Conservation (phyloP, 2,329 filamentous ascomycete genomes). For the Aspergillus alliaceus region DNA sequence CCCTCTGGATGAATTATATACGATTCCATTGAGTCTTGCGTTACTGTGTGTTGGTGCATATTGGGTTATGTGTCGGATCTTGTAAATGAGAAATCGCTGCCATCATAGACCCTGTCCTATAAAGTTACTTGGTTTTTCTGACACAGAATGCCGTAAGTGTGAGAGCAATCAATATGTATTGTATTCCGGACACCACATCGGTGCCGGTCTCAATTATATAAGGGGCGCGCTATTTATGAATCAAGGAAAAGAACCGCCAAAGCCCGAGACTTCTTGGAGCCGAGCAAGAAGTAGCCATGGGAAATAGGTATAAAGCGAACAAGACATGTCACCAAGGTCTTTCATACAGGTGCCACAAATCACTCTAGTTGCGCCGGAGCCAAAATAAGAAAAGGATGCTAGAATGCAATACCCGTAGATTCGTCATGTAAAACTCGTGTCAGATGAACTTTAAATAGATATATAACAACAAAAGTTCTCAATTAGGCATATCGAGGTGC, state of each 20-base stretch:
- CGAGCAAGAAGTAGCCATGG: neutral
- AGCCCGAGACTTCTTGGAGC: neutral
- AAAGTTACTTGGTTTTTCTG: neutral
- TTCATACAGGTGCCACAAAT: neutral
- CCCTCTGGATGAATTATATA: conserved; percentile 1
- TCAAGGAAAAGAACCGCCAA: neutral
- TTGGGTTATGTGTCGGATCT: neutral
- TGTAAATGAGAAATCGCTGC: neutral
- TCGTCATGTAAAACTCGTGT: conserved; percentile 7
- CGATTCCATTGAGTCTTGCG: conserved; percentile 1
- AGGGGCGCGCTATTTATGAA: neutral
- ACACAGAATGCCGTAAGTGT: too few relatives aligned
- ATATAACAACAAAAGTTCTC: neutral
- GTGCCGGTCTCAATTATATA: neutral
- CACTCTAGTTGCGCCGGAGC: conserved; percentile 1
- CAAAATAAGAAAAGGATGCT: neutral
- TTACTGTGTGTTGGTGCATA: neutral
- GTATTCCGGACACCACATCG: neutral
- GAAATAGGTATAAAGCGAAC: neutral
- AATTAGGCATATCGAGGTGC: conserved; percentile 27
- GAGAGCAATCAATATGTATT: neutral
- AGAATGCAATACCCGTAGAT: neutral
- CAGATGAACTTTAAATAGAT: conserved; percentile 4
- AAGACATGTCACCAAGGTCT: neutral
- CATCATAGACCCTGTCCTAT: neutral